A percentile compares a stretch with the other conserved stretches of the same genome.
Conservation (phyloP, 2,329 filamentous ascomycete species). For the Penicillium sp. region DNA sequence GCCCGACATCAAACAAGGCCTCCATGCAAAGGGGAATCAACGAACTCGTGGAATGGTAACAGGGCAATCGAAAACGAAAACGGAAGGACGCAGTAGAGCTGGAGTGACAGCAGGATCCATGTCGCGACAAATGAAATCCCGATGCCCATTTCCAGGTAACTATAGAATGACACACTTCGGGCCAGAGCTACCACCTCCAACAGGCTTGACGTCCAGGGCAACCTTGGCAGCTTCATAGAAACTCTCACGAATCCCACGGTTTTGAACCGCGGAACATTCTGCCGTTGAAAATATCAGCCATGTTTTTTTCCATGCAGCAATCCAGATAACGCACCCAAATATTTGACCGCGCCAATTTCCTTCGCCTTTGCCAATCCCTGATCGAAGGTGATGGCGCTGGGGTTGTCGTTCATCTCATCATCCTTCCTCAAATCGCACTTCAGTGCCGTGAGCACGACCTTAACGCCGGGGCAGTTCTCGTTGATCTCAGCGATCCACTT, state of each 20-base stretch:
- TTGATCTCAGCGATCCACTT: constrained; percentile 99
- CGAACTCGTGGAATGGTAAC: constrained; percentile 1
- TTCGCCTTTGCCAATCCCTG: constrained; percentile 88
- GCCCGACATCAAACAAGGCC: constrained; percentile 9
- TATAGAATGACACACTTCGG: constrained; percentile 38
- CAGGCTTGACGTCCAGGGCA: constrained; percentile 61
- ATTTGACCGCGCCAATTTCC: constrained; percentile 87
- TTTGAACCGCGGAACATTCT: constrained; percentile 98
- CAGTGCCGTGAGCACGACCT: constrained; percentile 89
- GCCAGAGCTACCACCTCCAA: constrained; percentile 31
- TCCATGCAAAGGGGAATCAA: constrained; percentile 25
- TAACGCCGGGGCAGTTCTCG: constrained; percentile 94
- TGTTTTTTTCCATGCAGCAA: neutral
- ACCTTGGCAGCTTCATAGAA: constrained; percentile 97
- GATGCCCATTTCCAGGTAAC: neutral
- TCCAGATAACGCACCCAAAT: constrained; percentile 61
- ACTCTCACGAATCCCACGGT: constrained; percentile 95
- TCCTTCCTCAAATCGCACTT: constrained; percentile 94
- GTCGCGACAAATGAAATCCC: neutral
- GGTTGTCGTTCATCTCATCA: constrained; percentile 67
- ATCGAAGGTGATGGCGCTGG: constrained; percentile 74
- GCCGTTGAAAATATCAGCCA: neutral
- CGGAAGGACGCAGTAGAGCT: constrained; percentile 4
- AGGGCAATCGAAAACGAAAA: neutral
- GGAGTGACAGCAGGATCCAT: neutral